phyloP scores from a whole-genome alignment of 2,329 filamentous ascomycete genomes.

The Aureobasidium pullulans region DNA sequence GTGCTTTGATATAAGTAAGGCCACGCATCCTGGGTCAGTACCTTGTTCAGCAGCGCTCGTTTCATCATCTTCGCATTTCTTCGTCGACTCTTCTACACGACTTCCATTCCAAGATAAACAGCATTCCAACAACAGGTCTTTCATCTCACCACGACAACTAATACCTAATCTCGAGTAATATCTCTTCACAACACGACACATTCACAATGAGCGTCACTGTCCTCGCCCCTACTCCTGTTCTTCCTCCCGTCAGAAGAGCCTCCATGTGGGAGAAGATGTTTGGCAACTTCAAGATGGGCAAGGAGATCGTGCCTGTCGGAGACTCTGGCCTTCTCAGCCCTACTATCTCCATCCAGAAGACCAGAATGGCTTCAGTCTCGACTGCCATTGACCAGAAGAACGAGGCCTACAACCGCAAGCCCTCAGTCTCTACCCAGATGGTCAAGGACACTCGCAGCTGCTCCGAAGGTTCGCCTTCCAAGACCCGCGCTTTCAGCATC shows the following conservation, averaged over 20 bases:
- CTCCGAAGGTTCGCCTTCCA: not conserved
- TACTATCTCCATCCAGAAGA: not conserved
- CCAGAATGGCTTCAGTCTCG: not conserved
- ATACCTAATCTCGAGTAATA: conserved; percentile 1
- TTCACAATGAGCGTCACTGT: conserved; percentile 9
- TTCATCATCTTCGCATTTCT: not conserved
- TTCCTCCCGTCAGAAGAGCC: not conserved
- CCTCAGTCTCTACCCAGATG: not conserved
- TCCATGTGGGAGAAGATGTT: conserved; percentile 13
- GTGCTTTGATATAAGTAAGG: conserved; percentile 14
- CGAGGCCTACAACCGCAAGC: conserved; percentile 2
- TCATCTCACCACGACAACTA: not conserved
- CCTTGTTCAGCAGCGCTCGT: conserved; percentile 9
- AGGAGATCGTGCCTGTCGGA: not conserved
- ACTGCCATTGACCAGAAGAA: conserved; percentile 1
- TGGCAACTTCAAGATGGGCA: conserved; percentile 8
- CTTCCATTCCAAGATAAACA: not conserved
- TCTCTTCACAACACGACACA: not conserved
- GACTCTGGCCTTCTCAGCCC: conserved; percentile 2
- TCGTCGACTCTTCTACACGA: not conserved
- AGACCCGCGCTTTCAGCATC: conserved; percentile 6
- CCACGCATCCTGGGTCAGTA: not conserved
- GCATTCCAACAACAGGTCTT: conserved; percentile 5
- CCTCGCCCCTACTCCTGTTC: conserved; percentile 9
- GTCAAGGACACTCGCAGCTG: not conserved